phyloP scores from a whole-genome alignment of 768 basidiomycete genomes.

The Suillus fuscotomentosus region DNA sequence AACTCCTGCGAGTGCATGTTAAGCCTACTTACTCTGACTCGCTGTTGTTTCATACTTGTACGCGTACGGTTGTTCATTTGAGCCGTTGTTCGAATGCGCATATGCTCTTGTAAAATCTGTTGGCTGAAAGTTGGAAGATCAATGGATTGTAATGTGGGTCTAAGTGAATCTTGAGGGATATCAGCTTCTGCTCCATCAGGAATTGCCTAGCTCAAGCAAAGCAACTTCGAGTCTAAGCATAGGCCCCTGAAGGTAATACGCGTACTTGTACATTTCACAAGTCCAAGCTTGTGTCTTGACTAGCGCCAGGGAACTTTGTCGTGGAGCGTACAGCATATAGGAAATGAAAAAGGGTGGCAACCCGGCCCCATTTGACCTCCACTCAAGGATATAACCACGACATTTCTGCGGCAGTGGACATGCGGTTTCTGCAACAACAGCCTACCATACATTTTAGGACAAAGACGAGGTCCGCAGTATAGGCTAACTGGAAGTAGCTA shows the following conservation, averaged over 20 bases:
- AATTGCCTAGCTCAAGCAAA: not conserved
- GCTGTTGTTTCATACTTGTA: slow-evolving; percentile 2
- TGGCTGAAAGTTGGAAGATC: not conserved
- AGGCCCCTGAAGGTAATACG: not conserved
- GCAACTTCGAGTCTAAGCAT: not conserved
- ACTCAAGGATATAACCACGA: not conserved
- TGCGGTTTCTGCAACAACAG: not conserved
- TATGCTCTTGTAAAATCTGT: not conserved
- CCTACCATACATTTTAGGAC: not conserved
- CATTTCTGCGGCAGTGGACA: not conserved
- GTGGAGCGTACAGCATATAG: not conserved
- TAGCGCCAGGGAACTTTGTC: not conserved
- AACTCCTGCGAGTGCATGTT: not conserved
- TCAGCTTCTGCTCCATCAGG: not conserved
- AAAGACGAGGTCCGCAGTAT: not conserved
- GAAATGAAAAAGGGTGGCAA: not conserved
- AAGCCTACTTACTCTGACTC: not conserved
- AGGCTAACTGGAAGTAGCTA: not conserved
- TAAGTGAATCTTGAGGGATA: not conserved
- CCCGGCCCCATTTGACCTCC: not conserved
- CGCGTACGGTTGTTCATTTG: not conserved
- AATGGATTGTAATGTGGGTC: not conserved
- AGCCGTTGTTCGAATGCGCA: not conserved
- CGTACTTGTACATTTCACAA: not conserved
- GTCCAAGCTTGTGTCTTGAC: not conserved